A percentile compares a stretch with the other conserved stretches of the same genome.
Evolutionary conservation across 805 yeast species (phyloP).

Genomic region (Helenozyma baotianmanensis): DNA sequence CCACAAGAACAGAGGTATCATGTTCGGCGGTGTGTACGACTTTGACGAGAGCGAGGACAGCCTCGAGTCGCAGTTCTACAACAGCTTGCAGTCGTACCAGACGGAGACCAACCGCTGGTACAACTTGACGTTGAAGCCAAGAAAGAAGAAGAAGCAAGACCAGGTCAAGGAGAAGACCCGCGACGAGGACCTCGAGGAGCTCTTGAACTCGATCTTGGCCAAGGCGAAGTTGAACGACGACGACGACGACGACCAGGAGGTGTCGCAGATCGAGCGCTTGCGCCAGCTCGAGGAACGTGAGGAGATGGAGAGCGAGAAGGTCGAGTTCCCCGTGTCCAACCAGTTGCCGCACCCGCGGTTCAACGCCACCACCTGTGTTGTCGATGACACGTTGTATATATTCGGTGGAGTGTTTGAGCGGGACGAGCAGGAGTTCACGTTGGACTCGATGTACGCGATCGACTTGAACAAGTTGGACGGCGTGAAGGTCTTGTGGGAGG

Average conservation of each 20-base stretch:
- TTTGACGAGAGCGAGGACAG: constrained; percentile 93
- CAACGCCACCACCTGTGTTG: constrained; percentile 79
- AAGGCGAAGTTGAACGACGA: constrained; percentile 67
- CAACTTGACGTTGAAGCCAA: constrained; percentile 58
- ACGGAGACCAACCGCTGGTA: constrained; percentile 88
- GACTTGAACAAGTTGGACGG: constrained; percentile 88
- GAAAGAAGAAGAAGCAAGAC: constrained; percentile 45
- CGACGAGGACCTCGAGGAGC: constrained; percentile 78
- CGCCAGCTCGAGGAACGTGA: constrained; percentile 35
- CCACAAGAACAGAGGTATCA: constrained; percentile 86
- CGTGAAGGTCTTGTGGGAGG: constrained; percentile 86
- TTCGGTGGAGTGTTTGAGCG: constrained; percentile 89
- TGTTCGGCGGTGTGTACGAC: constrained; percentile 96
- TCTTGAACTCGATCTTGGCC: constrained; percentile 66
- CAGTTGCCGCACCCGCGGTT: constrained; percentile 85
- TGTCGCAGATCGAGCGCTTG: constrained; percentile 33
- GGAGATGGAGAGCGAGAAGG: constrained; percentile 36
- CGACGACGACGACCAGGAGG: constrained; percentile 35
- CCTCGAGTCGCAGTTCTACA: constrained; percentile 78
- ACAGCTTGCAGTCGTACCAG: constrained; percentile 76
- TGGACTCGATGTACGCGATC: constrained; percentile 82
- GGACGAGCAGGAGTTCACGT: constrained; percentile 78
- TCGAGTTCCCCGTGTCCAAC: constrained; percentile 52
- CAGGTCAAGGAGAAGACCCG: constrained; percentile 47
- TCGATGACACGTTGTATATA: constrained; percentile 77